These are phyloP conservation scores for Aspergillus incahuasiensis DNA, from an alignment of 495 filamentous ascomycete genomes.

Conservation along the genomic window DNA sequence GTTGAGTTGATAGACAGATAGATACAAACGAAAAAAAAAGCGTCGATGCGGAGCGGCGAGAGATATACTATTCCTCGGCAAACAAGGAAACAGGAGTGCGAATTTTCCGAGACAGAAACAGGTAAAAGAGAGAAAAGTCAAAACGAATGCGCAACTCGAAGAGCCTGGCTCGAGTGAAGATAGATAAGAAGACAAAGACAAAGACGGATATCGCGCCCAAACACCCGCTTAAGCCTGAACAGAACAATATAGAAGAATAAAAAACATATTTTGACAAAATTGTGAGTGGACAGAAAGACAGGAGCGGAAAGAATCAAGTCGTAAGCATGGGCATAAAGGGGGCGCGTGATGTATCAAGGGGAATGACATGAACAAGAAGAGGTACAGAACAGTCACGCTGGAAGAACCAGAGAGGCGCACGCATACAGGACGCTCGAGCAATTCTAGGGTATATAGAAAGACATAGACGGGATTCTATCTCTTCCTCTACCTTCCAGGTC, in stretches of 20 bases:
- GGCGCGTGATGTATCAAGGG: not conserved
- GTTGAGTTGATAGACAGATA: not conserved
- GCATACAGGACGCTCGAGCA: not conserved
- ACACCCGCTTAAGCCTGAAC: constrained; percentile 21
- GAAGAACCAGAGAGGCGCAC: not conserved
- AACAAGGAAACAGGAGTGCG: not conserved
- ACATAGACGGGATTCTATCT: constrained; percentile 7
- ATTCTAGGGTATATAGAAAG: not conserved
- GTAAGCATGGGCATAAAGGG: not conserved
- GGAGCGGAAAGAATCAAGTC: not conserved
- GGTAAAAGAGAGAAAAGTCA: not conserved
- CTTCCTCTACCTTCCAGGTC: constrained; percentile 14
- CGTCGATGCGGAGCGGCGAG: no score
- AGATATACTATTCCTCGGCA: not conserved
- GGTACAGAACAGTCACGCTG: not conserved
- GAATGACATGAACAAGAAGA: not conserved
- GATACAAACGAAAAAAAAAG: not conserved
- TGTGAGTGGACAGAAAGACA: not conserved
- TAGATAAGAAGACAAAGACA: constrained; percentile 11
- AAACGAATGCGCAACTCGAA: constrained; percentile 7
- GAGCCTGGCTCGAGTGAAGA: not conserved
- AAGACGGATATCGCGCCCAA: constrained; percentile 14
- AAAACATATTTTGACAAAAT: constrained; percentile 7
- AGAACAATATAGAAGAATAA: not conserved
- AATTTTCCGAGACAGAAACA: not conserved